Conservation (phyloP, 345 rosid species). For the Capsella bursapastoris region DNA sequence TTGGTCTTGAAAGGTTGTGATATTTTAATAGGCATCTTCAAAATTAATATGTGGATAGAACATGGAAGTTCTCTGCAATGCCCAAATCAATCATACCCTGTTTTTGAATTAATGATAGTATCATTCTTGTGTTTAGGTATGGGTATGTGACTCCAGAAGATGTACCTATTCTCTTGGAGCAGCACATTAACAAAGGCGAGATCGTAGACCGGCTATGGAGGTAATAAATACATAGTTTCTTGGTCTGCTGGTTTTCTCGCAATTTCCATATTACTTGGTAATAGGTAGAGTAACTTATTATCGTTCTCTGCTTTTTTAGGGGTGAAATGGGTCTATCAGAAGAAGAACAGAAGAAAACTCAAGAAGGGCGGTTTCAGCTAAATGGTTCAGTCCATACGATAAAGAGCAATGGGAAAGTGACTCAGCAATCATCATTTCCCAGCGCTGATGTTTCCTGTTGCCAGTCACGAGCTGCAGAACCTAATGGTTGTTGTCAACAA, state of each 20-base stretch:
- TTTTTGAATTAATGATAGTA: conserved; percentile 23
- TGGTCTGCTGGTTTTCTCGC: conserved; percentile 16
- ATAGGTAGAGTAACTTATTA: conserved; percentile 1
- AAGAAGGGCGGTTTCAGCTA: conserved; percentile 59
- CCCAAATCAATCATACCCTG: background rate
- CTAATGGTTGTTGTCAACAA: conserved; percentile 65
- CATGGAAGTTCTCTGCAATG: conserved; percentile 7
- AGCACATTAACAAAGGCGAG: conserved; percentile 85
- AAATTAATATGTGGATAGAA: background rate
- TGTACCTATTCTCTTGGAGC: conserved; percentile 74
- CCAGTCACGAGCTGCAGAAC: conserved; percentile 48
- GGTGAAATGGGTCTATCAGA: conserved; percentile 93
- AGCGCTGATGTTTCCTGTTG: conserved; percentile 33
- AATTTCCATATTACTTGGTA: conserved; percentile 8
- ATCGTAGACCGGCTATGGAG: conserved; percentile 88
- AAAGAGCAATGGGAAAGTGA: conserved; percentile 40
- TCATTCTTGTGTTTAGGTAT: conserved; percentile 56
- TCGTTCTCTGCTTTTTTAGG: conserved; percentile 50
- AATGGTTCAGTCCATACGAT: conserved; percentile 47
- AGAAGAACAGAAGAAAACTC: conserved; percentile 74
- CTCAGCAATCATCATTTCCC: conserved; percentile 44
- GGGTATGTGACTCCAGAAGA: conserved; percentile 93
- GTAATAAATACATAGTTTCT: conserved; percentile 49
- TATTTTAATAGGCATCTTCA: conserved; percentile 12
- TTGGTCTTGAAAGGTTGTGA: conserved; percentile 8